Evolutionary conservation across 2,329 filamentous ascomycete genomes (phyloP).

Genomic region (Hypoxylon sp.): DNA sequence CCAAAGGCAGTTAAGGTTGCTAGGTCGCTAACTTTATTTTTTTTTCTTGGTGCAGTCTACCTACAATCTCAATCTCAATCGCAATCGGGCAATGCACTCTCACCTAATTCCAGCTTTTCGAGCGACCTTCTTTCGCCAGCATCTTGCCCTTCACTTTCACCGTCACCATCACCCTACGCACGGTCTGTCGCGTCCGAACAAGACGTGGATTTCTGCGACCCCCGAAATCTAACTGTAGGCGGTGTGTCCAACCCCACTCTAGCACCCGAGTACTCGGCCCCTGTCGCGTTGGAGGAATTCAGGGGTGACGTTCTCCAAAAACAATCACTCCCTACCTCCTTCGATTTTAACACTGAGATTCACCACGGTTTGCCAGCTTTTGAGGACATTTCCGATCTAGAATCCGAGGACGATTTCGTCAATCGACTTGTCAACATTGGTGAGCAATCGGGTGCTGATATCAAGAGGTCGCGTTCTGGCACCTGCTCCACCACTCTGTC

Average conservation of each 20-base stretch:
- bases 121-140: constrained; percentile 82
- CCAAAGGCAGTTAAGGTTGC: constrained; percentile 34
- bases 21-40: constrained; percentile 49
- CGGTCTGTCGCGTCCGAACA: constrained; percentile 77
- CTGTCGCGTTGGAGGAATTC: constrained; percentile 75
- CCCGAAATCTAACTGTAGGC: constrained; percentile 85
- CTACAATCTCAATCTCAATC: constrained; percentile 57
- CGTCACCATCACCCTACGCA: constrained; percentile 86
- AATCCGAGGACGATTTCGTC: constrained; percentile 90
- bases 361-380: constrained; percentile 78
- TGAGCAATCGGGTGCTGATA: constrained; percentile 68
- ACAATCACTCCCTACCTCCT: constrained; percentile 62
- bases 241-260: constrained; percentile 66
- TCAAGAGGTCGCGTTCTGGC: constrained; percentile 78
- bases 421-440: constrained; percentile 80
- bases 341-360: constrained; percentile 67
- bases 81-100: constrained; percentile 63
- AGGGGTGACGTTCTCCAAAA: constrained; percentile 67
- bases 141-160: constrained; percentile 87
- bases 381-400: constrained; percentile 89
- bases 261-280: constrained; percentile 74
- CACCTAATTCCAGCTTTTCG: constrained; percentile 72
- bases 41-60: constrained; percentile 52
- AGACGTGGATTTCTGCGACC: constrained; percentile 90
- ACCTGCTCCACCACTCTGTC: constrained; percentile 78